A percentile compares a stretch with the other conserved stretches of the same genome.
Conservation (phyloP, 1,284 basidiomycete genomes). For the Malassezia caprae region DNA sequence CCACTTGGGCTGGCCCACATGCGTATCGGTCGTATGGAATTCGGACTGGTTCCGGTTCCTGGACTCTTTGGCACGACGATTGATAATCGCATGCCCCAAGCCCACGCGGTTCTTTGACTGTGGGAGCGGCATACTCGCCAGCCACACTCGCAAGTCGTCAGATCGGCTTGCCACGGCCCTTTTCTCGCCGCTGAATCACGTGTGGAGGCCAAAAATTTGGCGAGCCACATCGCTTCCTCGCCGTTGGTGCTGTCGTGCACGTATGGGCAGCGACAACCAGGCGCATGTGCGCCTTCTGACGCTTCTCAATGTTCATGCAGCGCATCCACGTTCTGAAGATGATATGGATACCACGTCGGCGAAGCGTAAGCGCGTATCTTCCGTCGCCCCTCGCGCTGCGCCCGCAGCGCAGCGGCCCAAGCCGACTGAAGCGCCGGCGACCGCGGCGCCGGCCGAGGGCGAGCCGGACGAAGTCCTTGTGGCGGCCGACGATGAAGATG, state of each 20-base stretch:
- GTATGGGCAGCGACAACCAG: constrained; percentile 6
- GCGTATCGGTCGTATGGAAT: constrained; percentile 44
- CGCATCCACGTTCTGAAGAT: constrained; percentile 21
- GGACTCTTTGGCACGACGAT: constrained; percentile 40
- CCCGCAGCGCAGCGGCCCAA: not conserved
- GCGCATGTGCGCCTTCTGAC: constrained; percentile 61
- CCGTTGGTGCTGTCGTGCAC: not conserved
- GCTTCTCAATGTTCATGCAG: constrained; percentile 81
- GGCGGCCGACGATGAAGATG: constrained; percentile 12
- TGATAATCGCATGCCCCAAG: constrained; percentile 42
- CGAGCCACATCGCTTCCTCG: not conserved
- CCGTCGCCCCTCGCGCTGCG: not conserved
- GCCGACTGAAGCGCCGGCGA: not conserved
- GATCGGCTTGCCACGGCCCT: not conserved
- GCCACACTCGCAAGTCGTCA: not conserved
- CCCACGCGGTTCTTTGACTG: constrained; percentile 45
- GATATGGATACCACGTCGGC: not conserved
- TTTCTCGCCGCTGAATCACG: constrained; percentile 6
- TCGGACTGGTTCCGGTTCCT: constrained; percentile 28
- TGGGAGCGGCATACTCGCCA: constrained; percentile 28
- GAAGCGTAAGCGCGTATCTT: not conserved
- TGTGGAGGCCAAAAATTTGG: constrained; percentile 12
- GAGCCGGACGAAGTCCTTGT: not conserved
- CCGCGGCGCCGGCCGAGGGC: not conserved
- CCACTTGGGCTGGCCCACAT: constrained; percentile 48